A percentile compares a stretch with the other conserved stretches of the same genome.
phyloP scores from a whole-genome alignment of 2,329 filamentous ascomycete species.

The Penicillium sumatraense region DNA sequence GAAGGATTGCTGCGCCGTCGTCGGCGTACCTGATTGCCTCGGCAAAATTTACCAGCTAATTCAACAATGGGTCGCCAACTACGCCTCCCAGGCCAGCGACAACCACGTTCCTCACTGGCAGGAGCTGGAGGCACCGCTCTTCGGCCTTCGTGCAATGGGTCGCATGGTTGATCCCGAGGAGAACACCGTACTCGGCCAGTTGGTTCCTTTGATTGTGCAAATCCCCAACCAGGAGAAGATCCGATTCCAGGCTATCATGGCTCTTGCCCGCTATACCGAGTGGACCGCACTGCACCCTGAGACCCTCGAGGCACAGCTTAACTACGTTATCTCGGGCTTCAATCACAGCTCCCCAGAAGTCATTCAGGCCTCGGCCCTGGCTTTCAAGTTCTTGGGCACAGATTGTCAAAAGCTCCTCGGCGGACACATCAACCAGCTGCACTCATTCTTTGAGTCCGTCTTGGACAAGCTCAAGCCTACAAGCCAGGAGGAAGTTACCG shows the following conservation, averaged over 20 bases:
- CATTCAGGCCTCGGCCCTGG: conserved; percentile 85
- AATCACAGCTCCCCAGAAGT: conserved; percentile 88
- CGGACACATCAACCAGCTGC: conserved; percentile 80
- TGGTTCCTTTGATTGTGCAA: conserved; percentile 91
- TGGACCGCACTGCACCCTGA: conserved; percentile 96
- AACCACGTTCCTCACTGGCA: conserved; percentile 92
- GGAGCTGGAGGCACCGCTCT: conserved; percentile 90
- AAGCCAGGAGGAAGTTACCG: conserved; percentile 95
- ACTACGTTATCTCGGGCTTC: conserved; percentile 94
- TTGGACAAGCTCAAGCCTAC: conserved; percentile 81
- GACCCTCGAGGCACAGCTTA: conserved; percentile 88
- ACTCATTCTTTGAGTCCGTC: conserved; percentile 89
- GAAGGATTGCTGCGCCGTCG: conserved; percentile 95
- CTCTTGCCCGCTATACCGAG: conserved; percentile 92
- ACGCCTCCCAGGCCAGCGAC: conserved; percentile 74
- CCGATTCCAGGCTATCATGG: conserved; percentile 98
- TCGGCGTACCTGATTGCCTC: conserved; percentile 89
- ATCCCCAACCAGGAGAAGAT: conserved; percentile 97
- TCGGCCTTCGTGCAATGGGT: conserved; percentile 93
- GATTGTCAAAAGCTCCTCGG: conserved; percentile 89
- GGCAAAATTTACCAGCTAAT: conserved; percentile 86
- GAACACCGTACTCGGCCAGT: conserved; percentile 80
- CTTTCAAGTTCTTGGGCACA: conserved; percentile 95
- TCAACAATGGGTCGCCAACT: conserved; percentile 83
- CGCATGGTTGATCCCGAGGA: conserved; percentile 94